phyloP scores from a whole-genome alignment of 108 stramenopile species.

The Cylindrotheca closterium region DNA sequence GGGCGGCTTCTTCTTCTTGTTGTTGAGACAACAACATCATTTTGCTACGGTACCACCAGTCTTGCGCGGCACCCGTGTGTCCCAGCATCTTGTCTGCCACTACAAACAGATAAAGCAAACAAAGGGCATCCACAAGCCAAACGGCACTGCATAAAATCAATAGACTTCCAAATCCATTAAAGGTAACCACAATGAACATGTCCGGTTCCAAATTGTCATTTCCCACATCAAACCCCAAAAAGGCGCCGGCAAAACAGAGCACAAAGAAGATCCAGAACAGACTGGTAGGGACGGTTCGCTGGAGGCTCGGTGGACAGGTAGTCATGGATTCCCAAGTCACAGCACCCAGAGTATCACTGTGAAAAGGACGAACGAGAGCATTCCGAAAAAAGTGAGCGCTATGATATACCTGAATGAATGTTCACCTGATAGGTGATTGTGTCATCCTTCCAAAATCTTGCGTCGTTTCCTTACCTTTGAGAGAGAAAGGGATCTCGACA shows the following conservation, averaged over 20 bases:
- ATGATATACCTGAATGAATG: no score
- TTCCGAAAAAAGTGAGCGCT: no score
- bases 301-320: background rate
- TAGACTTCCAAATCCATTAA: background rate
- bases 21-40: no score
- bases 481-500: no score
- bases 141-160: background rate
- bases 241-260: background rate
- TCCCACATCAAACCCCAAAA: background rate
- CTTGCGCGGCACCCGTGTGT: background rate
- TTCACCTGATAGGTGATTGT: no score
- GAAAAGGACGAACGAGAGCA: no score
- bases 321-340: conserved; percentile 1
- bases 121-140: background rate
- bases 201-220: background rate
- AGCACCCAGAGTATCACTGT: no score
- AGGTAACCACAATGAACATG: background rate
- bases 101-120: background rate
- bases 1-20: no score
- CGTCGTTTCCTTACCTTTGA: no score
- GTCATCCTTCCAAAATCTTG: no score
- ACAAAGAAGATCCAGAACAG: background rate
- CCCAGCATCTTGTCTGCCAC: background rate
- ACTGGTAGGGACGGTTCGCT: background rate
- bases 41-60: background rate